phyloP scores from a whole-genome alignment of 345 rosid genomes.

The Gynandropsis gynandra region DNA sequence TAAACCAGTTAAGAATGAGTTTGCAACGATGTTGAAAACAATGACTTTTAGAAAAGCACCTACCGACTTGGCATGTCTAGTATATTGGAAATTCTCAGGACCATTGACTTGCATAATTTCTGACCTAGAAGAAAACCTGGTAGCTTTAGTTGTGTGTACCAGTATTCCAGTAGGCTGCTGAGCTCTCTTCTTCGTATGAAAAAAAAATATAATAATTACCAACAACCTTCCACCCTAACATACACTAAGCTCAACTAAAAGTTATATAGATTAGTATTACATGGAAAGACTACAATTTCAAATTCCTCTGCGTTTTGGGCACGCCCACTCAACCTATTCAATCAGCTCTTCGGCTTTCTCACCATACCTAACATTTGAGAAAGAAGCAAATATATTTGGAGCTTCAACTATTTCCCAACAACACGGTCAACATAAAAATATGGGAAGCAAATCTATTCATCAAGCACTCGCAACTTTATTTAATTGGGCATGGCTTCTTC shows the following conservation, averaged over 20 bases:
- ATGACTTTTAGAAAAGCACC: conserved; percentile 10
- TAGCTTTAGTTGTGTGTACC: conserved; percentile 44
- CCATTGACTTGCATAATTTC: conserved; percentile 50
- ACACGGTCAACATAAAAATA: background rate
- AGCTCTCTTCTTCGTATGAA: conserved; percentile 48
- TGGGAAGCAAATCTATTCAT: conserved; percentile 20
- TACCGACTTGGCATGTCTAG: conserved; percentile 23
- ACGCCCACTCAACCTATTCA: conserved; percentile 19
- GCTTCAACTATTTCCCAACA: background rate
- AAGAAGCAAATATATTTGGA: background rate
- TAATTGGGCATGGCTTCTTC: conserved; percentile 19
- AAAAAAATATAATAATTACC: conserved; percentile 23
- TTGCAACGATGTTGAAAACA: too few species aligned
- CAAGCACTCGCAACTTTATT: conserved; percentile 30
- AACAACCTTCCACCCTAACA: too few species aligned
- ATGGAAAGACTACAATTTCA: too few species aligned
- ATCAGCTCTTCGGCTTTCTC: conserved; percentile 30
- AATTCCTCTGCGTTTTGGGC: conserved; percentile 23
- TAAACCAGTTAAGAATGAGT: background rate
- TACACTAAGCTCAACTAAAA: too few species aligned
- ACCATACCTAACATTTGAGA: conserved; percentile 22
- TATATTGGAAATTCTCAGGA: conserved; percentile 23
- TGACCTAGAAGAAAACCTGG: conserved; percentile 61
- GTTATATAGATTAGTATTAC: too few species aligned
- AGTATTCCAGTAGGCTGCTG: conserved; percentile 60